These are phyloP conservation scores for Trametes pubescens DNA, from an alignment of 1,284 basidiomycete species.

Conservation along the genomic window DNA sequence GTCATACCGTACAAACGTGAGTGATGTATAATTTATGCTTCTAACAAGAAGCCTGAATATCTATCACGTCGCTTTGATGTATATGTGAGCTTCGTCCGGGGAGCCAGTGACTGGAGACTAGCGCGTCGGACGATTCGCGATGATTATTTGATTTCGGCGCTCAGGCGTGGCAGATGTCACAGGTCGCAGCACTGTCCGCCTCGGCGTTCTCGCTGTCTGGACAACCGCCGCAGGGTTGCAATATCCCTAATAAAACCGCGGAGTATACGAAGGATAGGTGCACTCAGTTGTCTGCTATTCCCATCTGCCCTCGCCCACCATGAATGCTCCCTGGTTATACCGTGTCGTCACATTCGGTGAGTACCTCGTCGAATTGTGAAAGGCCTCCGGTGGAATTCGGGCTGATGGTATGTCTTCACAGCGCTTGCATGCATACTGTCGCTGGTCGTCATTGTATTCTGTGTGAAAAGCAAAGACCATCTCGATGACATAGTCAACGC, in stretches of 20 bases:
- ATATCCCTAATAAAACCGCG: not conserved
- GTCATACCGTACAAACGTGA: too few species aligned
- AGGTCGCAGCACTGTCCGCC: not conserved
- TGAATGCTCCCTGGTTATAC: constrained; percentile 5
- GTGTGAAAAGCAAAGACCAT: not conserved
- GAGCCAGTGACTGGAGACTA: too few species aligned
- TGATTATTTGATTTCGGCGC: too few species aligned
- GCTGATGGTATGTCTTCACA: not conserved
- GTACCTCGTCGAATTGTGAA: not conserved
- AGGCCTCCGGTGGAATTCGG: too few species aligned
- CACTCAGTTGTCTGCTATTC: not conserved
- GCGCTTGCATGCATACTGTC: constrained; percentile 10
- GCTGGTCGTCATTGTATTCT: constrained; percentile 9
- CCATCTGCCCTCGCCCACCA: not conserved
- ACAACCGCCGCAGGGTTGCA: not conserved
- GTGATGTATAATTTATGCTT: too few species aligned
- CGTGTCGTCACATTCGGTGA: constrained; percentile 10
- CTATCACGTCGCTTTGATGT: too few species aligned
- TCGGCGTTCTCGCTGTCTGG: not conserved
- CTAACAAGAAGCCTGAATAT: too few species aligned
- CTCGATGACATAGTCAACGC: not conserved
- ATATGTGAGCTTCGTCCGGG: too few species aligned
- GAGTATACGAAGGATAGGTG: not conserved
- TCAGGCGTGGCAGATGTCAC: not conserved
- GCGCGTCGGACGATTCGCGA: too few species aligned